Percentiles rank a stretch among this genome's conserved stretches.
Evolutionary conservation across 2,329 filamentous ascomycete species (phyloP).

Genomic region (Colletotrichum acutatum): DNA sequence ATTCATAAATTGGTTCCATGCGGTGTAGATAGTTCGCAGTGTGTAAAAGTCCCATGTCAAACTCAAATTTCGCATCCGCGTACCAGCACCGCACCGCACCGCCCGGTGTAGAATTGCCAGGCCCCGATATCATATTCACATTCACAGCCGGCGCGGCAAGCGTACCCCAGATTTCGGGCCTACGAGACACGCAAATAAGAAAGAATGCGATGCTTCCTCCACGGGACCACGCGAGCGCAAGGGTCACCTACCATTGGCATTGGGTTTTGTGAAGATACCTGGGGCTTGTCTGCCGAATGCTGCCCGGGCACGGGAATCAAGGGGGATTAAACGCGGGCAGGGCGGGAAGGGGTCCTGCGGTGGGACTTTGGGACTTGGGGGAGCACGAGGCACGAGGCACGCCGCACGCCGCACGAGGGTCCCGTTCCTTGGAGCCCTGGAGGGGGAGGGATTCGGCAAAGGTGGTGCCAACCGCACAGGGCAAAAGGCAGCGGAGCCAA

Average conservation of each 20-base stretch:
- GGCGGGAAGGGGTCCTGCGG: not conserved
- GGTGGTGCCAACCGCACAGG: slow-evolving; percentile 28
- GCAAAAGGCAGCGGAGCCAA: slow-evolving; percentile 26
- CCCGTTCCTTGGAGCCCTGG: not conserved
- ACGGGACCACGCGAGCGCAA: slow-evolving; percentile 11
- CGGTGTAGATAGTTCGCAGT: not conserved
- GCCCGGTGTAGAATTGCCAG: not conserved
- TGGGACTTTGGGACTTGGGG: slow-evolving; percentile 2
- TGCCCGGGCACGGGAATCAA: not conserved
- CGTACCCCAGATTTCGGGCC: not conserved
- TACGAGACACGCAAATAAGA: not conserved
- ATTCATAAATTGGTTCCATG: not conserved
- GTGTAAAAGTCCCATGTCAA: not conserved
- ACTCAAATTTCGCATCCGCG: not conserved
- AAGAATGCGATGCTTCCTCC: not conserved
- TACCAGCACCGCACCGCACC: no score
- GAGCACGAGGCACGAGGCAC: not conserved
- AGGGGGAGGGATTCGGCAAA: not conserved
- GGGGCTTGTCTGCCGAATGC: not conserved
- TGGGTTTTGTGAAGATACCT: no score
- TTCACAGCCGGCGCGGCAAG: not conserved
- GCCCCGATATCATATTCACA: not conserved
- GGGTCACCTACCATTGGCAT: not conserved
- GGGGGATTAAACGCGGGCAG: not conserved
- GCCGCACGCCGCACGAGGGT: slow-evolving; percentile 11